phyloP scores from a whole-genome alignment of 495 filamentous ascomycete genomes.

The Endocarpon pusillum region DNA sequence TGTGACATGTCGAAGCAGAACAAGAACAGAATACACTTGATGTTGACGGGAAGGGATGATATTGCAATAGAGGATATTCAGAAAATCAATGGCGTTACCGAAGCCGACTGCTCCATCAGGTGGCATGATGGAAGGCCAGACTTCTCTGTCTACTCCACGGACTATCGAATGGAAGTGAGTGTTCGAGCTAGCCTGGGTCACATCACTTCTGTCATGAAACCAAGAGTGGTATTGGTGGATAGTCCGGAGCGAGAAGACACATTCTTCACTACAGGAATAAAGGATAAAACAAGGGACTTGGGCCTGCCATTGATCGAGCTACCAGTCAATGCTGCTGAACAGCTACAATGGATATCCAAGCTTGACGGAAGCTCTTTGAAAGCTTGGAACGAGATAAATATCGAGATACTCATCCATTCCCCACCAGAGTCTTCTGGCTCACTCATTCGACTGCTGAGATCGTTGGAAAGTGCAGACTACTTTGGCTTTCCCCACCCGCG shows the following conservation, averaged over 20 bases:
- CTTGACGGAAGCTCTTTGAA: constrained; percentile 54
- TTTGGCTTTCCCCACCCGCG: constrained; percentile 43
- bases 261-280: constrained; percentile 37
- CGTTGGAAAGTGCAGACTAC: constrained; percentile 57
- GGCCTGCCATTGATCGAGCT: constrained; percentile 45
- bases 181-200: constrained; percentile 24
- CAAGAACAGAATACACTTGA: constrained; percentile 34
- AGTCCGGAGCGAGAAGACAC: constrained; percentile 23
- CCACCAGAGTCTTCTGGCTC: constrained; percentile 48
- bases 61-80: constrained; percentile 33
- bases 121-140: constrained; percentile 39
- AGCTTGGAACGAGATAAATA: constrained; percentile 58
- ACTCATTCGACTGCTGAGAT: constrained; percentile 53
- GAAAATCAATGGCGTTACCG: constrained; percentile 28
- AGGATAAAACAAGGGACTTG: constrained; percentile 23
- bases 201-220: constrained; percentile 28
- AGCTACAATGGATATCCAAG: constrained; percentile 57
- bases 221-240: constrained; percentile 34
- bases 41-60: constrained; percentile 35
- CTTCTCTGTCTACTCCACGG: constrained; percentile 27
- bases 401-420: constrained; percentile 70
- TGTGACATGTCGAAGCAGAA: constrained; percentile 32
- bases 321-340: constrained; percentile 37
- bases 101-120: constrained; percentile 28
- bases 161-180: constrained; percentile 33